Evolutionary conservation across 2,329 filamentous ascomycete genomes (phyloP), one percentile per base, ranked within the genome.

Genomic region (Sporothrix euskadiensis): DNA sequence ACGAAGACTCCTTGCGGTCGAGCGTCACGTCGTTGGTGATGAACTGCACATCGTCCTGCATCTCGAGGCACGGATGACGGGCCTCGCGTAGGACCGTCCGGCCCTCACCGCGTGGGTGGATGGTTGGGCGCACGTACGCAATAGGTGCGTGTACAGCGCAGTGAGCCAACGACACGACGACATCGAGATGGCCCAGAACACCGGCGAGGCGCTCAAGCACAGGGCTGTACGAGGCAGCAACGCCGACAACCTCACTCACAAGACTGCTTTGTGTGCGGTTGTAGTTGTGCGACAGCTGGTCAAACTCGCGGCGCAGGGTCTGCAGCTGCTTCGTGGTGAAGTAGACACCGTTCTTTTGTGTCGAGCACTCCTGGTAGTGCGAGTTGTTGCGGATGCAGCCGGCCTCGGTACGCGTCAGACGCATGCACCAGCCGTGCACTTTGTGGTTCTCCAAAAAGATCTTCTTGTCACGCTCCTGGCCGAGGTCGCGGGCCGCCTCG

Each of bases 261-360:
- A 99, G 86, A 65, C 94, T 94, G 75, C 89, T 92, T 83, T 99
- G 97, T 0, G 94, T 98, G 71, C 94, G 90, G 82, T 97, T 97
- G 84, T 99, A 99, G 80, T 94, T 97, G 75, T 94, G 91, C 0
- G 94, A 97, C 0, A 98, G 87, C 81, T 98, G 94, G 79, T 99
- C 95, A 77, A 97, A 94, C 78, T 99, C 95, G 71, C 95, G 89
- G 44, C 96, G 91, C 78, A 94, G 88, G 35, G 90, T 87, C 79
- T 94, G 91, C 78, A 99, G 86, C 44, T 88, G 90, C 71, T 89
- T 90, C 3, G 96, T 99, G 0, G 96, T 98, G 82, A 99, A 99
- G 84, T 96, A 99, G 72, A 98, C 96, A 59, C 96, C 96, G 80
- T 98, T 99, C 87, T 99, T 99, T 83, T 98, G 96, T 0, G 97